Evolutionary conservation across 202 grass and related monocot species (phyloP).

Genomic region (Bolboschoenoplectus hybrid): DNA sequence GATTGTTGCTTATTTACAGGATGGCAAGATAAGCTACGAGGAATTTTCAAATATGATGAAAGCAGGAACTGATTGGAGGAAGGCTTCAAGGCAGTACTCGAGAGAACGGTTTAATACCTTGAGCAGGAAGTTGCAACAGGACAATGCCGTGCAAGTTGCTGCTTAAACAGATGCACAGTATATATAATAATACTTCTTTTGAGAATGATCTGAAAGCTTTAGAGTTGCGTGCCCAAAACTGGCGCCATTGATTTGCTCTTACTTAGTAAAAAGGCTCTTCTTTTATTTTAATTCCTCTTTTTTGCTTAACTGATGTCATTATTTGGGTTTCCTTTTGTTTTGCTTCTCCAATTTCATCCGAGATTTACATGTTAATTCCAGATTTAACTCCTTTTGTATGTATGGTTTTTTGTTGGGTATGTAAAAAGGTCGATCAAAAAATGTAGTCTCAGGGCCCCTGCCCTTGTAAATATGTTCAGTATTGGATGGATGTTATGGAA

Average conservation of each 20-base stretch:
- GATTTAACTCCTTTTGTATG: slow-evolving; percentile 1
- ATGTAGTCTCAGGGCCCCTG: background rate
- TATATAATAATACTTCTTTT: background rate
- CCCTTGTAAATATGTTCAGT: slow-evolving; percentile 18
- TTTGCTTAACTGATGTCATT: background rate
- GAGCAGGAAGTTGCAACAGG: slow-evolving; percentile 69
- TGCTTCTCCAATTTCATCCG: background rate
- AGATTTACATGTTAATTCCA: slow-evolving; percentile 25
- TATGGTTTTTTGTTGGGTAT: background rate
- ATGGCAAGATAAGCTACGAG: slow-evolving; percentile 86
- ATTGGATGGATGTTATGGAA: slow-evolving; percentile 14
- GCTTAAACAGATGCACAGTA: slow-evolving; percentile 9
- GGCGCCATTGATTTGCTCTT: background rate
- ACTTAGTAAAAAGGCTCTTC: background rate
- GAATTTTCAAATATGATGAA: slow-evolving; percentile 90
- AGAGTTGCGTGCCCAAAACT: background rate
- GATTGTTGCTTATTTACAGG: slow-evolving; percentile 46
- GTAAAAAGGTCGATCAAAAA: background rate
- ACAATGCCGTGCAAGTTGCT: slow-evolving; percentile 46
- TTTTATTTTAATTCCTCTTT: background rate
- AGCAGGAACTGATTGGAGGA: slow-evolving; percentile 95
- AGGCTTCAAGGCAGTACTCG: slow-evolving; percentile 89
- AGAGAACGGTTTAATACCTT: slow-evolving; percentile 79
- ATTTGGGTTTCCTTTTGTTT: slow-evolving; percentile 10
- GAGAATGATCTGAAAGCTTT: slow-evolving; percentile 1